phyloP scores from a whole-genome alignment of 2,329 filamentous ascomycete species.

The Ascochyta rabiei region DNA sequence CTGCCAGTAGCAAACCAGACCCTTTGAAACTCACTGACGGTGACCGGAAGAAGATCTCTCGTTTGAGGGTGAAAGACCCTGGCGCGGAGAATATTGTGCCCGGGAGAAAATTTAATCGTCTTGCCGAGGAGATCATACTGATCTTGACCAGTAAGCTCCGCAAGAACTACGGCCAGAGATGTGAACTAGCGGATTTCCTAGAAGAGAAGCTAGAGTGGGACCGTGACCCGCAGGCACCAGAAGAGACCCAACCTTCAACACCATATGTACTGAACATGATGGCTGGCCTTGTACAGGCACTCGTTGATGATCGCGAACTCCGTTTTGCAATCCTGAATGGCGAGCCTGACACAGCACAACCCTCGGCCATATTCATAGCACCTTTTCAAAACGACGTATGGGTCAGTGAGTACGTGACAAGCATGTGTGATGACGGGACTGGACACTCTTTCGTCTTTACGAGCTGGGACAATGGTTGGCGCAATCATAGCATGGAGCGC shows the following conservation, averaged over 20 bases:
- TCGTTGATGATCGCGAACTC: constrained; percentile 8
- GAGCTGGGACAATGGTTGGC: constrained; percentile 20
- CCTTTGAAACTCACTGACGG: not conserved
- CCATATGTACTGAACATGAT: constrained; percentile 16
- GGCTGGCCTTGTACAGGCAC: constrained; percentile 13
- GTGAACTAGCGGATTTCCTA: not conserved
- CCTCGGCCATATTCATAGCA: constrained; percentile 17
- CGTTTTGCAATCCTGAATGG: constrained; percentile 11
- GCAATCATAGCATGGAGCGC: constrained; percentile 11
- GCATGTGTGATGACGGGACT: not conserved
- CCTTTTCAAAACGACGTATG: constrained; percentile 1
- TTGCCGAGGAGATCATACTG: not conserved
- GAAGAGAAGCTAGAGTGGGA: constrained; percentile 6
- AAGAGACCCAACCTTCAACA: constrained; percentile 1
- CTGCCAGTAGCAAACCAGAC: not conserved
- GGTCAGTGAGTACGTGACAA: not conserved
- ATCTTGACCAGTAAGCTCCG: not conserved
- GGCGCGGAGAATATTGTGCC: not conserved
- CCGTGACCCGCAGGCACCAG: not conserved
- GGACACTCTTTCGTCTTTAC: constrained; percentile 14
- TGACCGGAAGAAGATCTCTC: not conserved
- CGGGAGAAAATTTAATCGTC: not conserved
- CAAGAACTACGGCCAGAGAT: not conserved
- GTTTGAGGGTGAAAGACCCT: not conserved
- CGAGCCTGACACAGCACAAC: constrained; percentile 1